phyloP scores from a whole-genome alignment of 371 early-diverging fungal genomes.

The Circinella umbellata region DNA sequence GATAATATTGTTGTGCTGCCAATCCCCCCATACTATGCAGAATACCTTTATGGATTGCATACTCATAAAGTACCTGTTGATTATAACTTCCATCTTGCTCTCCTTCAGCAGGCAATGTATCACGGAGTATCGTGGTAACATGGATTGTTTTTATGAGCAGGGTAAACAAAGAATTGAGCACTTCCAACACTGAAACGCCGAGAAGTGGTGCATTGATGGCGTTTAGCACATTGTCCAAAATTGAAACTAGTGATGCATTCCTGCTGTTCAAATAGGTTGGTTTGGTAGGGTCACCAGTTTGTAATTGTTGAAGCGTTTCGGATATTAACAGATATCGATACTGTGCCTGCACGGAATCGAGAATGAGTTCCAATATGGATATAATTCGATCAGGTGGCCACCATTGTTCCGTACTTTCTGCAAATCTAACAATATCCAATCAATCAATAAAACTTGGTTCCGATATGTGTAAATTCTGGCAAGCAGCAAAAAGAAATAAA shows the following conservation, averaged over 20 bases:
- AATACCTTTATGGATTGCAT: slow-evolving; percentile 55
- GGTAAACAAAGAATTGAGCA: slow-evolving; percentile 72
- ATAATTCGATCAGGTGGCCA: slow-evolving; percentile 51
- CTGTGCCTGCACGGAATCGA: slow-evolving; percentile 61
- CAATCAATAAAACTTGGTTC: too few species aligned
- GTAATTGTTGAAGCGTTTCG: slow-evolving; percentile 65
- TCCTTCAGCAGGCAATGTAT: slow-evolving; percentile 4
- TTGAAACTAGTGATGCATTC: slow-evolving; percentile 61
- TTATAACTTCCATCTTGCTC: slow-evolving; percentile 8
- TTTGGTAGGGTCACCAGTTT: slow-evolving; percentile 31
- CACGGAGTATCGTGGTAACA: not conserved
- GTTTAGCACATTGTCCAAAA: slow-evolving; percentile 60
- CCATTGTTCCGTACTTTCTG: slow-evolving; percentile 61
- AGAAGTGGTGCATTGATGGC: slow-evolving; percentile 57
- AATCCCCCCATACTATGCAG: slow-evolving; percentile 70
- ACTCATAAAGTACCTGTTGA: slow-evolving; percentile 32
- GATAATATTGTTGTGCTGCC: slow-evolving; percentile 81
- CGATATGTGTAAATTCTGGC: too few species aligned
- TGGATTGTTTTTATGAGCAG: slow-evolving; percentile 57
- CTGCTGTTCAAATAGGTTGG: slow-evolving; percentile 40
- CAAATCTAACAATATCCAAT: slow-evolving; percentile 26
- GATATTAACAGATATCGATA: slow-evolving; percentile 71
- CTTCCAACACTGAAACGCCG: slow-evolving; percentile 84
- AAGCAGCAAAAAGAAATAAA: not conserved
- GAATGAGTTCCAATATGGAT: slow-evolving; percentile 38